Evolutionary conservation across 2,329 filamentous ascomycete genomes (phyloP).

Genomic region (Ophiosphaerella korrae): DNA sequence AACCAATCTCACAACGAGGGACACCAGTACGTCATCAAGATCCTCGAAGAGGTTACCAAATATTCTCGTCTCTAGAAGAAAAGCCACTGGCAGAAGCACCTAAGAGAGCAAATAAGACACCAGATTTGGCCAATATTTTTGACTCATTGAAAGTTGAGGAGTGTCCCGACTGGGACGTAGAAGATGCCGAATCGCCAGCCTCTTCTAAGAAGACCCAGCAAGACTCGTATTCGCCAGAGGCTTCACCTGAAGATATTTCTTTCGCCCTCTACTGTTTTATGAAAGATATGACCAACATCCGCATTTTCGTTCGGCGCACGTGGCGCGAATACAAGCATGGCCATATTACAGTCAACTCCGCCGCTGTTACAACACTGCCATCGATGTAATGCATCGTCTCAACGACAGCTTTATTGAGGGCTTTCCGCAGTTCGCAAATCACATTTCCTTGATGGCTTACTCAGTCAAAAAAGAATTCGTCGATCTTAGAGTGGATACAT

Average conservation of each 20-base stretch:
- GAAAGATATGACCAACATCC: conserved; percentile 36
- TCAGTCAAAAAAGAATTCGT: background rate
- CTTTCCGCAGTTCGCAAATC: conserved; percentile 1
- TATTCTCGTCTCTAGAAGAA: background rate
- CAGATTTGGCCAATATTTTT: background rate
- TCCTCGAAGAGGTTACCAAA: background rate
- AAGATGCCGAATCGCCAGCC: background rate
- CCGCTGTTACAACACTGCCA: conserved; percentile 38
- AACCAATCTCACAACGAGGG: background rate
- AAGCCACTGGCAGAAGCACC: no score
- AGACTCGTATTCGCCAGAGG: no score
- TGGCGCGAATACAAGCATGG: conserved; percentile 38
- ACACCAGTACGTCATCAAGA: conserved; percentile 6
- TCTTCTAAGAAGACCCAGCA: no score
- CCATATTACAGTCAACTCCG: conserved; percentile 37
- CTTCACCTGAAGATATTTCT: background rate
- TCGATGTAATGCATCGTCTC: conserved; percentile 10
- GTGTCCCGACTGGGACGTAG: background rate
- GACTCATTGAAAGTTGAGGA: background rate
- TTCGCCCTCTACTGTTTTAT: conserved; percentile 35
- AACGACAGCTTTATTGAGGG: background rate
- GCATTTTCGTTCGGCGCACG: conserved; percentile 33
- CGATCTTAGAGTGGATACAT: no score
- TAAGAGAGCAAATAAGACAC: background rate
- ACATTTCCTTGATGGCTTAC: background rate